These are phyloP conservation scores for Colletotrichum sidae DNA, from an alignment of 2,329 filamentous ascomycete genomes.

Conservation along the genomic window DNA sequence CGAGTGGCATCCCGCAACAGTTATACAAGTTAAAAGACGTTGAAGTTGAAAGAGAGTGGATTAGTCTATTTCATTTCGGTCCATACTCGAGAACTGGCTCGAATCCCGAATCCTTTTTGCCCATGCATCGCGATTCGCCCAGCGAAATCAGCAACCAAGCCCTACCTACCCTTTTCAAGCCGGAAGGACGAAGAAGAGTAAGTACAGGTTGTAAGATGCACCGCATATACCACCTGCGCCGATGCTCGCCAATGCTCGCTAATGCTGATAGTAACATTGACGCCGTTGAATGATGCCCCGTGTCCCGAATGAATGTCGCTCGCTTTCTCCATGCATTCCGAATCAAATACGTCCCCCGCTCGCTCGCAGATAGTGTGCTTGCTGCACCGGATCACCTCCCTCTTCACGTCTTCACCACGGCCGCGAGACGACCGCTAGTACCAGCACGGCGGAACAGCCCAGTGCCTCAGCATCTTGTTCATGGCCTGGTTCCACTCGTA, in stretches of 20 bases:
- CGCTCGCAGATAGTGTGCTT: slow-evolving; percentile 63
- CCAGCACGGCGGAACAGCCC: slow-evolving; percentile 70
- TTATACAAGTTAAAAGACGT: too few relatives aligned
- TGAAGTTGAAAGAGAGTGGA: too few relatives aligned
- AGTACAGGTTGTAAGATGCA: not conserved
- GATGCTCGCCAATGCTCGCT: not conserved
- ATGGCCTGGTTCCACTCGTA: slow-evolving; percentile 76
- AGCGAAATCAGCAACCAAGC: not conserved
- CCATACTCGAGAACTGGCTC: too few relatives aligned
- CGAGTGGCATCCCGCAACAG: too few relatives aligned
- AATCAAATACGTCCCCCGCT: slow-evolving; percentile 50
- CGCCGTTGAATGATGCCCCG: not conserved
- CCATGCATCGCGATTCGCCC: too few relatives aligned
- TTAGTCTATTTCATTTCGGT: too few relatives aligned
- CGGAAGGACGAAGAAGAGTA: too few relatives aligned
- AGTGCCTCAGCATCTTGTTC: slow-evolving; percentile 75
- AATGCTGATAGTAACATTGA: not conserved
- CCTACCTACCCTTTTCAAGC: not conserved
- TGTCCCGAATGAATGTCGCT: not conserved
- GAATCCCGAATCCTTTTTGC: too few relatives aligned
- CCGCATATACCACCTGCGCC: not conserved
- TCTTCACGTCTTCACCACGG: slow-evolving; percentile 48
- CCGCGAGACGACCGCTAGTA: slow-evolving; percentile 17
- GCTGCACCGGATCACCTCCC: slow-evolving; percentile 37
- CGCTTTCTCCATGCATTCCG: not conserved